These are phyloP conservation scores for Colletotrichum sp. DNA, from an alignment of 2,329 filamentous ascomycete genomes.

Conservation along the genomic window DNA sequence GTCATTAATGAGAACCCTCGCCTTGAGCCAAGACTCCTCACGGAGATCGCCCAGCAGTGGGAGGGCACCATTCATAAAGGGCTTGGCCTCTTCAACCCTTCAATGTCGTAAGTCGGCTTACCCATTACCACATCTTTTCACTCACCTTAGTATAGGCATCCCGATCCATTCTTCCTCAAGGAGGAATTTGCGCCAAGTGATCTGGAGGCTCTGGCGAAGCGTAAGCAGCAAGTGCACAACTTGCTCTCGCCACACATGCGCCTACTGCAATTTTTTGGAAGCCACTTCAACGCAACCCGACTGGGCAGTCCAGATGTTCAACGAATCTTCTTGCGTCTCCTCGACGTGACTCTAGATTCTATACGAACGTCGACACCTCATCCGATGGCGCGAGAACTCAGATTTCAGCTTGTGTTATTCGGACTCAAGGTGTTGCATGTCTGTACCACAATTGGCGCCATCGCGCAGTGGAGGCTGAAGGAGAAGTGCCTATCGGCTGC, in stretches of 20 bases:
- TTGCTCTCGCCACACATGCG: conserved; percentile 86
- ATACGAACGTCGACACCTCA: conserved; percentile 75
- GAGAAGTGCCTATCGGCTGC: conserved; percentile 87
- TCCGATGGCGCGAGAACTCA: conserved; percentile 88
- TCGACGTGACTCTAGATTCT: conserved; percentile 79
- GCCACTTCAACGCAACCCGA: conserved; percentile 94
- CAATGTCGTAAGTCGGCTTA: conserved; percentile 59
- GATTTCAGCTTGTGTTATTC: conserved; percentile 87
- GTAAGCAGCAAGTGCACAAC: conserved; percentile 81
- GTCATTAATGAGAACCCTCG: conserved; percentile 95
- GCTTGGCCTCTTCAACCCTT: conserved; percentile 80
- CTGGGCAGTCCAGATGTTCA: conserved; percentile 84
- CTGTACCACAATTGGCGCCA: conserved; percentile 67
- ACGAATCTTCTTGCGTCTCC: conserved; percentile 79
- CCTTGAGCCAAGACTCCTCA: conserved; percentile 84
- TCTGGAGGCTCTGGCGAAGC: conserved; percentile 73
- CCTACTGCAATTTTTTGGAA: conserved; percentile 86
- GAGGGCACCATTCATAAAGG: conserved; percentile 80
- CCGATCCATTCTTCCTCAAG: conserved; percentile 88
- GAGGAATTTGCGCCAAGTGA: conserved; percentile 95
- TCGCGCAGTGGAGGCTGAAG: conserved; percentile 81
- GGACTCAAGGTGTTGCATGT: conserved; percentile 78
- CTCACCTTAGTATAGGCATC: conserved; percentile 56
- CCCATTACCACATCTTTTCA: background rate
- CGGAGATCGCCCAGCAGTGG: conserved; percentile 90